Conservation (phyloP, 352 stramenopile genomes). For the Pythium phragmiticola region DNA sequence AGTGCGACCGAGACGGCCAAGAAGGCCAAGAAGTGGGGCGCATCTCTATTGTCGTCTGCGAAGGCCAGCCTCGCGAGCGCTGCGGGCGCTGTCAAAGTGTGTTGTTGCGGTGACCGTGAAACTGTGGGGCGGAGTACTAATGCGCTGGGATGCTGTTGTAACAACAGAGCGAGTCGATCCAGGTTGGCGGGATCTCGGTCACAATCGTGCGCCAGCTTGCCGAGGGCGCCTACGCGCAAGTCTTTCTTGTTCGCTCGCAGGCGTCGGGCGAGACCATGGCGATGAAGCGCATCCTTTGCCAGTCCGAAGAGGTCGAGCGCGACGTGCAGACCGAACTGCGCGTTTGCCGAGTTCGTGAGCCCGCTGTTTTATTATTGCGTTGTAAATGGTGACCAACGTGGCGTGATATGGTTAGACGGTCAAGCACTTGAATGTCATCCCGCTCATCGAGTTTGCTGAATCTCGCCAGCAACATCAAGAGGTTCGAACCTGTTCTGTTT, state of each 20-base stretch:
- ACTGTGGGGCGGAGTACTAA: background rate
- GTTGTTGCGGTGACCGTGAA: background rate
- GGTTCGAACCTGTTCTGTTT: constrained; percentile 30
- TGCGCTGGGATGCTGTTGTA: background rate
- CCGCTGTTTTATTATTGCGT: background rate
- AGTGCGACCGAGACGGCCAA: constrained; percentile 79
- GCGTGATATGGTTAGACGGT: constrained; percentile 41
- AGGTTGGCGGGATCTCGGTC: constrained; percentile 69
- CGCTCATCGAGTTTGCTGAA: constrained; percentile 78
- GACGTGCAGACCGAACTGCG: constrained; percentile 78
- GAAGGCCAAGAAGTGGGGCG: constrained; percentile 87
- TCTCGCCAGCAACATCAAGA: constrained; percentile 63
- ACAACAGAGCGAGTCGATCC: constrained; percentile 63
- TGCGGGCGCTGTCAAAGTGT: constrained; percentile 55
- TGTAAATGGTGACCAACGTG: too few relatives aligned
- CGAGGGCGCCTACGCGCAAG: constrained; percentile 77
- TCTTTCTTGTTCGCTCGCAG: constrained; percentile 74
- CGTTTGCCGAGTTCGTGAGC: constrained; percentile 57
- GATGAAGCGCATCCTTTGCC: constrained; percentile 80
- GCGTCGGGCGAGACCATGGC: constrained; percentile 72
- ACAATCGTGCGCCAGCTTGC: constrained; percentile 67
- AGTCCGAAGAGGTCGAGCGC: constrained; percentile 76
- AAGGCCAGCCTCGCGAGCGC: constrained; percentile 74
- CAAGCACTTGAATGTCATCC: constrained; percentile 80
- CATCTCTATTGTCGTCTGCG: constrained; percentile 75